Evolutionary conservation across 495 filamentous ascomycete genomes (phyloP), one percentile per base, ranked within the genome.

Genomic region (Pseudotulostoma volvatum): DNA sequence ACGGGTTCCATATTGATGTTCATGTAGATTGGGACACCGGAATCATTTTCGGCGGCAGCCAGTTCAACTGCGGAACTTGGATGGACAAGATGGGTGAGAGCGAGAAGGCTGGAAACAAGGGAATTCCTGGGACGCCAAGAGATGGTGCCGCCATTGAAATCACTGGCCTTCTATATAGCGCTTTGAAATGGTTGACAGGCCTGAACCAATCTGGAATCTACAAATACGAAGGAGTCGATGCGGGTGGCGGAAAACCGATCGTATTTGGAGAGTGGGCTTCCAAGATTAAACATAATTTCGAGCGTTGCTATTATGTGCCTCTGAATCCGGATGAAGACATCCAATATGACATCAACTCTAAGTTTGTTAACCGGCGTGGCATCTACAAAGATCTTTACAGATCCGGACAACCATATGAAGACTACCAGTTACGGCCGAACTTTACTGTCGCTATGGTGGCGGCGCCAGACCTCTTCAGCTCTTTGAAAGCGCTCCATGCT

Each of bases 41-140:
- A 13, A 69, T 99, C 38, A 77, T 99, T 42, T 93, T 87, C 47
- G 92, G 92, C 28, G 92, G 92, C 25, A 95, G 79, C 46, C 84
- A 95, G 53, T 64, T 61, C 54, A 99, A 99, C 52, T 99, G 92
- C 49, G 92, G 92, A 38, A 99, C 92, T 3, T 99, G 92, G 92
- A 93, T 94, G 80, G 92, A 99, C 62, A 99, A 99, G 69, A 99
- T 96, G 90, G 92, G 92, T n/a, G 92, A 99, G 57, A 93, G 84
- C 40, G 72, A 81, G 39, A 82, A 76, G 40, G 92, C 92, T 16
- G 77, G 81, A 28, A 92, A 75, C 49, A 96, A 94, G 64, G 92
- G 92, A 37, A 63, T 90, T n/a, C 92, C 92, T 0, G 92, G 86
- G 1, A 96, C 92, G 18, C 92, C 92, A 25, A 74, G 92, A 50